Evolutionary conservation across 257 asterid genomes (phyloP), one percentile per base, ranked within the genome.

Genomic region (Solanum infundibuliforme): DNA sequence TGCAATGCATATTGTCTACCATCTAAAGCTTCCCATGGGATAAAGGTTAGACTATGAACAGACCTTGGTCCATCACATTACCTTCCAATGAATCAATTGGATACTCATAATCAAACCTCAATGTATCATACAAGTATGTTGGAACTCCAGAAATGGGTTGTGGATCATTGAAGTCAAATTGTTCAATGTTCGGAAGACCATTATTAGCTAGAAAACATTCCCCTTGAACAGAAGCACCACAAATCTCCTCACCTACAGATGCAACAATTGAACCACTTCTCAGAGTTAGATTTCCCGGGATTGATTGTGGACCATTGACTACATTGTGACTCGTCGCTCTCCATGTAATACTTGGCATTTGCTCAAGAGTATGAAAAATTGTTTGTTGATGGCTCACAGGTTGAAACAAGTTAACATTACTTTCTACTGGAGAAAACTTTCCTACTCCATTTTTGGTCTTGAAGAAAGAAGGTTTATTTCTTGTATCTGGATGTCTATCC

Each of bases 41-140:
- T 86, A 8, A 86, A 39, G 73, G 79, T 95, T 91, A 92, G 89
- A 90, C 91, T 86, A 93, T 94, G 85, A 85, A 95, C 52, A 96
- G 90, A 89, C 98, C 97, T 89, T 94, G 96, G 77, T 91, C 95
- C 86, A 95, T 92, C 73, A 93, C 95, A 88, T 94, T 91, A 88
- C 93, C 93, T 41, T 95, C 96, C 88, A 93, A 66, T 6, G 92
- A 36, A 60, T 95, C 98, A 46, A 76, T 87, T 12, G 91, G 91
- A 87, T 90, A 89, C 91, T 92, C 95, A 9, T 77, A 84, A 84
- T 92, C 96, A 48, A 91, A 90, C 92, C 72, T 93, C 86, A 91
- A 77, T 10, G 92, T 35, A 86, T 91, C 97, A 84, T 88, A 92
- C 90, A 92, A 86, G 90, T 89, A 90, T 23, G 92, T 88, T 3